Evolutionary conservation across 2,329 filamentous ascomycete genomes (phyloP), one percentile per base, ranked within the genome.

Genomic region (Microcyclospora pomicola): DNA sequence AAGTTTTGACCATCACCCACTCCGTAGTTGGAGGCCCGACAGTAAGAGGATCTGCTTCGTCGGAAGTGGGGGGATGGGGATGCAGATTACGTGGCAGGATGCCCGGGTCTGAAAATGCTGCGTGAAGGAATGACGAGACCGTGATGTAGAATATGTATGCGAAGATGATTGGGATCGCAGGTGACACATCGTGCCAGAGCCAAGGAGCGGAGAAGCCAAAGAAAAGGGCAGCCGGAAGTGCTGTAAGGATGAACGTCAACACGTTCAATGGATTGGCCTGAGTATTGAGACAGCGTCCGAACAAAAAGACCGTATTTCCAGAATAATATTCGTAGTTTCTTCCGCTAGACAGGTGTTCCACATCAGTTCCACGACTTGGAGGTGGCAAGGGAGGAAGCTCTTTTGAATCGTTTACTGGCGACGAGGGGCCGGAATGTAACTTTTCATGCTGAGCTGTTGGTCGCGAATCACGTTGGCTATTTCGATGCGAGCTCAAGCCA

Each of bases 31-130:
- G 77, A 13, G 87, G 88, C 1, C 82, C 85, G 32, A 92, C 63
- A 28, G 76, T 73, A 30, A 95, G 67, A 5, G 86, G 85, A 55
- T 96, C 87, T 29, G 87, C 80, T 48, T 81, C 72, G 34, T 80
- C 75, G 51, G 80, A 74, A 16, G 72, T 60, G 1, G 81, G 77
- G n/a, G 87, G 86, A 56, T 93, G 86, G 32, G 76, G 79, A 54
- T 98, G 88, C 29, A 95, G 66, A 57, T 96, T 94, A 47, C 91
- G 80, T 13, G 91, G 91, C 28, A 95, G 68, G 44, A 96, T 93
- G 40, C 91, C 91, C 24, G 91, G 88, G 61, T 98, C 88, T 33
- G 88, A 82, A 37, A 82, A 72, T 2, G 91, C 95, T 3, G 88
- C 91, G 62, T 95, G 88, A 39, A 95, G 54, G 55, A 96, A 98